Base-by-base conservation (phyloP, 805 yeast species). In the Yamadazyma kitorensis region DNA sequence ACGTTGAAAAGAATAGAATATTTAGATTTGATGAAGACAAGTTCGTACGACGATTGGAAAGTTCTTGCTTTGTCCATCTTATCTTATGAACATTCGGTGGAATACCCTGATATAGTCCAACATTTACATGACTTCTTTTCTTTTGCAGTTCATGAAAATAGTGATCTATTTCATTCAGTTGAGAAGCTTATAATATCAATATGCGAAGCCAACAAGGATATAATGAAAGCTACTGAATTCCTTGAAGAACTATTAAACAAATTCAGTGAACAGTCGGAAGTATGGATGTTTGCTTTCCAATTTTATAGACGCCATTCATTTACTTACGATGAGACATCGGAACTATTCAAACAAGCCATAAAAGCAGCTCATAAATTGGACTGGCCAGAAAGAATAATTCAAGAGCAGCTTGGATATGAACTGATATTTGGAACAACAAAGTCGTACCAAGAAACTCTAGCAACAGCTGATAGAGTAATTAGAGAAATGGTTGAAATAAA, bases 311-410 rank as follows among this genome's bases (percentile, higher is more conserved):
- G 53, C 12, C 39, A 54, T 28, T 61, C 59, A 1, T 28, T 37
- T 6, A 51, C 54, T 11, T 20, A 36, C 19, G 38, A 44, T 1
- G 31, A 46, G 2, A 59, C 64, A 1, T 34, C 48, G 0, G 43
- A 34, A 2, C 32, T 70, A 0, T 57, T 73, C 21, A 43, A 47
- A 9, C 42, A 44, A 2, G 75, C 74, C 0, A 37, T 64, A 3
- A 36, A 41, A 9, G 31, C 45, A 8, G 45, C 58, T 1, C 40
- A 36, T 10, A 26, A 33, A 0, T 34, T 77, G 24, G 83, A 76
- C 43, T 59, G 70, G 68, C 79, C 81, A 1, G 78, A 75, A 31
- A 54, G 70, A 32, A 39, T 76, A 4, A 43, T 65, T 9, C 72
- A 71, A 30, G 79, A 70, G 39, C 68, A 71, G 55, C 29, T 60